These are phyloP conservation scores for Colletotrichum kahawae DNA, from an alignment of 2,329 filamentous ascomycete species.

Conservation along the genomic window DNA sequence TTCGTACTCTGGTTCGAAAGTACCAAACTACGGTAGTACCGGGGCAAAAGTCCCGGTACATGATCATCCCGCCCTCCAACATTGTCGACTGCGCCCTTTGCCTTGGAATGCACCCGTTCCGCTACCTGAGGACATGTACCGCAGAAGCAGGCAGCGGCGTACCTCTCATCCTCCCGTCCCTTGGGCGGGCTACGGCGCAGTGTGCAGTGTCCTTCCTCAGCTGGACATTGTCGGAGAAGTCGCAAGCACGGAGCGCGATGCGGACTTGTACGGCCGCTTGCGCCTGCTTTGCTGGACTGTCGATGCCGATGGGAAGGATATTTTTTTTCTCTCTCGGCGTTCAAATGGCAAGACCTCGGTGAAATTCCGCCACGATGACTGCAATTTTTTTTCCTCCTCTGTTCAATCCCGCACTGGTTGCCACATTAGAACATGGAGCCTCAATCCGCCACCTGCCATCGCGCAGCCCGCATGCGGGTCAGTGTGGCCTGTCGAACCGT, in stretches of 20 bases:
- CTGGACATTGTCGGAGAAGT: neutral
- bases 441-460: neutral
- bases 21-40: neutral
- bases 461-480: neutral
- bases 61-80: neutral
- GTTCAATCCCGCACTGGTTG: neutral
- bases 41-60: neutral
- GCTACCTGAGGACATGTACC: neutral
- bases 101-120: neutral
- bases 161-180: neutral
- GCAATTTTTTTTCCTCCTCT: neutral
- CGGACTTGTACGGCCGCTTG: neutral
- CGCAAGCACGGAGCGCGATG: neutral
- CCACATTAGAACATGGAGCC: neutral
- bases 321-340: neutral
- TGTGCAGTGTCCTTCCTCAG: neutral
- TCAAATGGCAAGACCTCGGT: constrained; percentile 3
- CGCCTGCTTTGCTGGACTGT: neutral
- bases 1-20: neutral
- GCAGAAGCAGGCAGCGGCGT: neutral
- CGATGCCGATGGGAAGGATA: neutral
- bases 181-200: neutral
- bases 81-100: neutral
- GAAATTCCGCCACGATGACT: neutral
- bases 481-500: neutral